These are phyloP conservation scores for Plenodomus biglobosus DNA, from an alignment of 2,329 filamentous ascomycete species.

Conservation along the genomic window DNA sequence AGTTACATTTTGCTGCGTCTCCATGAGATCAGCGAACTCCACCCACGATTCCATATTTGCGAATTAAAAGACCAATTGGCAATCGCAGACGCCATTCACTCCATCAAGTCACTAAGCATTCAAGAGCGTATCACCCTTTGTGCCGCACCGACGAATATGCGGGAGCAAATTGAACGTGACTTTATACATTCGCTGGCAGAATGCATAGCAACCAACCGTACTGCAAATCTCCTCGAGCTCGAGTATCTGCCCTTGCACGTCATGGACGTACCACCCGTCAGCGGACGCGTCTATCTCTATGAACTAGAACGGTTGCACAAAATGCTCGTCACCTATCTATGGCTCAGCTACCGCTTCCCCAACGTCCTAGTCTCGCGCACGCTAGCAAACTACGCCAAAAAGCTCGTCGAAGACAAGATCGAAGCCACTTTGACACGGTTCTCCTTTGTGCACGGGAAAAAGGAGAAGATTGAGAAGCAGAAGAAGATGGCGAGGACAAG, in stretches of 20 bases:
- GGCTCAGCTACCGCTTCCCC: conserved; percentile 87
- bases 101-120: conserved; percentile 65
- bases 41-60: conserved; percentile 71
- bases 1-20: conserved; percentile 79
- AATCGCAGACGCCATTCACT: conserved; percentile 74
- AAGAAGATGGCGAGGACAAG: not conserved
- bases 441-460: conserved; percentile 42
- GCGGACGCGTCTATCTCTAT: conserved; percentile 60
- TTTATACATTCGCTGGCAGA: conserved; percentile 66
- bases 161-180: conserved; percentile 48
- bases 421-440: conserved; percentile 63
- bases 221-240: conserved; percentile 72
- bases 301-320: conserved; percentile 79
- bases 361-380: conserved; percentile 75
- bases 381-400: conserved; percentile 78
- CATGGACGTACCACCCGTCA: conserved; percentile 60
- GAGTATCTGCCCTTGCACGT: conserved; percentile 69
- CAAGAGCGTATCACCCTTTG: conserved; percentile 76
- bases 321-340: conserved; percentile 80
- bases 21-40: conserved; percentile 66
- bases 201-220: conserved; percentile 67
- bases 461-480: conserved; percentile 2
- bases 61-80: conserved; percentile 62
- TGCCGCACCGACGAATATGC: conserved; percentile 66
- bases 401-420: conserved; percentile 75